Evolutionary conservation across 164 flowering plant genomes (phyloP), one percentile per base, ranked within the genome.

Genomic region (Liriodendron chinense): DNA sequence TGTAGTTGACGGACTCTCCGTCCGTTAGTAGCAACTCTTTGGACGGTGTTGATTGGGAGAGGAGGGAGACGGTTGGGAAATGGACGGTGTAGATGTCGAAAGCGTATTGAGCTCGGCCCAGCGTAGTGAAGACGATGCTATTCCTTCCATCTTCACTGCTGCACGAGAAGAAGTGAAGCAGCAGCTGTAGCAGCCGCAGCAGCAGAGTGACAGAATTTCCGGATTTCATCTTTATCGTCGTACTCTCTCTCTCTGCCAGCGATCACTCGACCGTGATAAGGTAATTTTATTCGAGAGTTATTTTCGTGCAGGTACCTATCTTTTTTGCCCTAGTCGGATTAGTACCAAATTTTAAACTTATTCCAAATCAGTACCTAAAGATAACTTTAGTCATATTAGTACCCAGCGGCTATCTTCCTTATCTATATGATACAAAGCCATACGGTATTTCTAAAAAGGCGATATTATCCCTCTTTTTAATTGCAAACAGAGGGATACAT

Each of bases 1-100:
- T 92, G 84, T 76, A 91, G 78, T 94, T 94, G 64, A 94, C 88
- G 71, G 94, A 85, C 1, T 69, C 5, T 22, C 89, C 90, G 49
- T 92, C 94, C 53, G 98, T 94, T 75, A 90, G 66, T 8, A 56
- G 86, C 68, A 83, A 73, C 72, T 94, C 97, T 34, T 67, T n/a
- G 73, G 66, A n/a, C 20, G 59, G 59, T 16, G 59, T 12, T 12
- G 59, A 53, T 53, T 53, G 59, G 18, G 66, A 21, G 25, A n/a
- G 66, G 66, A n/a, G 9, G 66, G 66, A 63, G 66, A 63, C 20
- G 66, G 21, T 22, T 3, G 24, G 43, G 43, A 69, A 24, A 13
- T 74, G 76, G 64, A 81, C 63, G 21, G 83, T 64, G 79, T 69
- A 94, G 80, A 94, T 89, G 85, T 94, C 98, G 75, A 91, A 92